Percentiles rank a stretch among this genome's conserved stretches.
phyloP scores from a whole-genome alignment of 2,329 filamentous ascomycete species.

The Cercospora canescens region DNA sequence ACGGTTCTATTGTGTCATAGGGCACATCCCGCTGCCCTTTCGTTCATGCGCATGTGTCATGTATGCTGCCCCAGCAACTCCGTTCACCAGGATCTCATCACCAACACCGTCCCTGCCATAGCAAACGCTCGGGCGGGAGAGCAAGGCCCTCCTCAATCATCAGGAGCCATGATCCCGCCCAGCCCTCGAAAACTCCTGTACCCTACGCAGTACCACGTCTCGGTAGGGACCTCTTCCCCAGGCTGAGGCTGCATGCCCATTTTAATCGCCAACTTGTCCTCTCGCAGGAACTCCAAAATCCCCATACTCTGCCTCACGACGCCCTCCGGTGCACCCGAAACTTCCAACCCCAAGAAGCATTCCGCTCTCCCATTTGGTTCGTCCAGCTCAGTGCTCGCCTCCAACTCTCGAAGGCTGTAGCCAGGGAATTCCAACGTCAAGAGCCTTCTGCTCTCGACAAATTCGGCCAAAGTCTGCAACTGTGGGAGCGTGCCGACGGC shows the following conservation, averaged over 20 bases:
- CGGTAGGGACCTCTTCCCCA: not conserved
- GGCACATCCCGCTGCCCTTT: not conserved
- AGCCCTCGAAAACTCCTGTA: slow-evolving; percentile 6
- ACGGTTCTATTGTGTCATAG: not conserved
- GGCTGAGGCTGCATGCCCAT: not conserved
- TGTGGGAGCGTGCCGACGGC: not conserved
- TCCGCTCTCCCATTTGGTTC: slow-evolving; percentile 5
- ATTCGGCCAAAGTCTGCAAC: not conserved
- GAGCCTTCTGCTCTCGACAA: not conserved
- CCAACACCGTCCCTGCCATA: not conserved
- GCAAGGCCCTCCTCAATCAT: not conserved
- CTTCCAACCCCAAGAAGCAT: slow-evolving; percentile 3
- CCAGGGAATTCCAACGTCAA: not conserved
- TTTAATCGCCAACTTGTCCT: not conserved
- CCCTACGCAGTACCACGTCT: slow-evolving; percentile 7
- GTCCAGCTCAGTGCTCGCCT: slow-evolving; percentile 10
- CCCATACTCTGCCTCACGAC: slow-evolving; percentile 11
- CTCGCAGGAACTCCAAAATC: slow-evolving; percentile 1
- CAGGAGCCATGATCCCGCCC: slow-evolving; percentile 4
- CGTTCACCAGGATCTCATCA: no score
- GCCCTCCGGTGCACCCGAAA: slow-evolving; percentile 4
- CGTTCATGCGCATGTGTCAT: not conserved
- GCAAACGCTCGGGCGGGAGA: not conserved
- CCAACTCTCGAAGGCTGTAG: slow-evolving; percentile 4
- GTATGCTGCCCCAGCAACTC: not conserved